Evolutionary conservation across 169 alveolate species (phyloP).

Genomic region (Plasmodium vinckei): DNA sequence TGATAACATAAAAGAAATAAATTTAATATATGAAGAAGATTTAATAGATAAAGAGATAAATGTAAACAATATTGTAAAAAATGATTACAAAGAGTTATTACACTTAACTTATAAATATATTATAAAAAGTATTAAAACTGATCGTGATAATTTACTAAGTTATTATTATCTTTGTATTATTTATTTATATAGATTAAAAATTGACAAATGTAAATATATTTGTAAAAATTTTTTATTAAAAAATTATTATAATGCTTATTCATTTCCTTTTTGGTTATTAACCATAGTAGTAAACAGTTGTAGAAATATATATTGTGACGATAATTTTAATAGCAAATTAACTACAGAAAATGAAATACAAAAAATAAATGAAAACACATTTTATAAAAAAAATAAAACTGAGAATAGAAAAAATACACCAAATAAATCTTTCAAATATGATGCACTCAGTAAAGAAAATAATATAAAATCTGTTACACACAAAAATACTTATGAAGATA

Average conservation of each 20-base stretch:
- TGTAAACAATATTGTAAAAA: slow-evolving; percentile 45
- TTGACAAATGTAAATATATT: slow-evolving; percentile 55
- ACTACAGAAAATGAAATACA: background rate
- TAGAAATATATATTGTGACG: background rate
- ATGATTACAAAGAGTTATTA: slow-evolving; percentile 46
- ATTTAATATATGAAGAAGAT: slow-evolving; percentile 51
- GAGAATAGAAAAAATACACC: background rate
- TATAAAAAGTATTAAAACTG: slow-evolving; percentile 48
- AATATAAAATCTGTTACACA: background rate
- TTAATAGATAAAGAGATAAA: slow-evolving; percentile 52
- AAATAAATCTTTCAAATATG: background rate
- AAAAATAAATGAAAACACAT: no score
- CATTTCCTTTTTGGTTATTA: slow-evolving; percentile 62
- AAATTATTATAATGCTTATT: slow-evolving; percentile 27
- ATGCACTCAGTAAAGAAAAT: slow-evolving; percentile 8
- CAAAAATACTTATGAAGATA: no score
- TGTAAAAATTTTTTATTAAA: slow-evolving; percentile 58
- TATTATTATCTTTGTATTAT: slow-evolving; percentile 64
- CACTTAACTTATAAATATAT: slow-evolving; percentile 57
- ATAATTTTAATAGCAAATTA: background rate
- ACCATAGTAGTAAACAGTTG: slow-evolving; percentile 35
- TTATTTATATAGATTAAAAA: slow-evolving; percentile 53
- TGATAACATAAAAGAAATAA: slow-evolving; percentile 54
- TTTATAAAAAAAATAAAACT: background rate
- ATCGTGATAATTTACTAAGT: slow-evolving; percentile 36